Percentiles rank a stretch among this genome's conserved stretches.
Evolutionary conservation across 106 monocot species (phyloP).

Genomic region (Dioscorea alata): DNA sequence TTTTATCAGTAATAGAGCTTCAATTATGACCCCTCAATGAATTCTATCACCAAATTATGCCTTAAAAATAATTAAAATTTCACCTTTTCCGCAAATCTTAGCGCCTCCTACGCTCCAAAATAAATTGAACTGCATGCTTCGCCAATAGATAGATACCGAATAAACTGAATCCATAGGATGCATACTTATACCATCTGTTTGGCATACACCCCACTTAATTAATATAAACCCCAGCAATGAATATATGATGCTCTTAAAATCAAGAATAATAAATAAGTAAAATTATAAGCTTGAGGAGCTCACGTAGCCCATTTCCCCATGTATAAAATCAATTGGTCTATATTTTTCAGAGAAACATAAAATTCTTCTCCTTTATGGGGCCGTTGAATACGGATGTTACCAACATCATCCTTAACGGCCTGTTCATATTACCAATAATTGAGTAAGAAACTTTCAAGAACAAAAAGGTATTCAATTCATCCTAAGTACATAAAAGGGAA

Average conservation of each 20-base stretch:
- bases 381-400: slow-evolving; percentile 74
- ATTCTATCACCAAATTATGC: neutral
- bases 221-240: neutral
- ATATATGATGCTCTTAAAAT: neutral
- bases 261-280: neutral
- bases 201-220: neutral
- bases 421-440: slow-evolving; percentile 15
- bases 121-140: slow-evolving; percentile 64
- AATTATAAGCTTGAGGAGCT: neutral
- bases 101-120: slow-evolving; percentile 62
- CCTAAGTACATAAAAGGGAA: neutral
- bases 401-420: slow-evolving; percentile 96
- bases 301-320: slow-evolving; percentile 94
- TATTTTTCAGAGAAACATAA: slow-evolving; percentile 75
- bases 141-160: slow-evolving; percentile 79
- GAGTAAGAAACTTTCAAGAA: neutral
- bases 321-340: slow-evolving; percentile 79
- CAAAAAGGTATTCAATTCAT: neutral
- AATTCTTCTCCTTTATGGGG: slow-evolving; percentile 91
- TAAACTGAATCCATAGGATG: slow-evolving; percentile 74
- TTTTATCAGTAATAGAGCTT: neutral
- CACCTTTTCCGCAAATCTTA: slow-evolving; percentile 80
- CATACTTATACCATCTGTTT: slow-evolving; percentile 49
- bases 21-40: neutral
- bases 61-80: neutral